phyloP scores from a whole-genome alignment of 208 protist species.

The Leishmania major region DNA sequence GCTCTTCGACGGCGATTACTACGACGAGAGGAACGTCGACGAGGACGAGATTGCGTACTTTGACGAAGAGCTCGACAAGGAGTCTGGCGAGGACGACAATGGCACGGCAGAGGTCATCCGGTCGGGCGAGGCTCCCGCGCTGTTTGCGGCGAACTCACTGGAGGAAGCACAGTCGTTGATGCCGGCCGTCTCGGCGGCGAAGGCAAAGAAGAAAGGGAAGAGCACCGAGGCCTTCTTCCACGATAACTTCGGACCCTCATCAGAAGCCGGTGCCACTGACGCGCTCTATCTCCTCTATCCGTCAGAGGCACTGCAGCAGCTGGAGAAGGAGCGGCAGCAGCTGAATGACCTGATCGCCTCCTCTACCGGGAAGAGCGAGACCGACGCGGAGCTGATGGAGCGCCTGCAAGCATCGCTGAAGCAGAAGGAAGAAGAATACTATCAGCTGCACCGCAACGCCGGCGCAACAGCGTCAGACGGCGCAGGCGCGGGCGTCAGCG shows the following conservation, averaged over 20 bases:
- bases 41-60: constrained; percentile 88
- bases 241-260: constrained; percentile 20
- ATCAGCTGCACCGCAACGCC: constrained; percentile 74
- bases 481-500: constrained; percentile 4
- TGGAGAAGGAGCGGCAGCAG: constrained; percentile 48
- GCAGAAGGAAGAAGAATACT: constrained; percentile 86
- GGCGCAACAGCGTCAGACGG: constrained; percentile 24
- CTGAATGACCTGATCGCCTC: constrained; percentile 46
- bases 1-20: constrained; percentile 89
- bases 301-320: constrained; percentile 41
- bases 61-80: constrained; percentile 74
- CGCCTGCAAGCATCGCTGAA: constrained; percentile 62
- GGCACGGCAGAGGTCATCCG: constrained; percentile 29
- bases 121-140: constrained; percentile 36
- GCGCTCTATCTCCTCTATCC: constrained; percentile 68
- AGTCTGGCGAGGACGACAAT: constrained; percentile 25
- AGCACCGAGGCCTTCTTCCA: constrained; percentile 27
- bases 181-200: neutral
- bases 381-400: constrained; percentile 36
- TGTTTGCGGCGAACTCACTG: constrained; percentile 55
- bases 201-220: constrained; percentile 12
- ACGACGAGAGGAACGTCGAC: constrained; percentile 85
- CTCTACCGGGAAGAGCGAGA: constrained; percentile 14
- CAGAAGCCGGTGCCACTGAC: constrained; percentile 30
- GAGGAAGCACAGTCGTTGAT: constrained; percentile 59